phyloP scores from a whole-genome alignment of 495 filamentous ascomycete genomes.

The Xylaria venustula region DNA sequence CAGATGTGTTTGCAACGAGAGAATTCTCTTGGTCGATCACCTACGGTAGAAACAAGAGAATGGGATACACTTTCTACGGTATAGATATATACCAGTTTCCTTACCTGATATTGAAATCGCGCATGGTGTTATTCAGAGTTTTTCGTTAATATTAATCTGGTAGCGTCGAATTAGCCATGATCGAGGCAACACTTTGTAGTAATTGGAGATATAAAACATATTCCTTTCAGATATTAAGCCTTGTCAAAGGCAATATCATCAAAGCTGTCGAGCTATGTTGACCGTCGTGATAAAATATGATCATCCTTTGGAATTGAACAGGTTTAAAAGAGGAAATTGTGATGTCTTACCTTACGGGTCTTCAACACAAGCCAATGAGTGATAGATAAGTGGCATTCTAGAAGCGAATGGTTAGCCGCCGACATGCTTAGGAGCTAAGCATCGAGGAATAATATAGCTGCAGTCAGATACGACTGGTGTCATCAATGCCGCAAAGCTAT shows the following conservation, averaged over 20 bases:
- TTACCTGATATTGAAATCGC: too few relatives aligned
- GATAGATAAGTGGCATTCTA: not conserved
- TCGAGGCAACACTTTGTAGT: not conserved
- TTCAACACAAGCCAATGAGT: not conserved
- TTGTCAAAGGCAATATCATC: constrained; percentile 93
- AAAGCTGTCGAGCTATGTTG: constrained; percentile 84
- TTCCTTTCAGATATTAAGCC: constrained; percentile 65
- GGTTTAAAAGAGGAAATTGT: not conserved
- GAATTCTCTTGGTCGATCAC: too few relatives aligned
- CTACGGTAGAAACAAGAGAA: too few relatives aligned
- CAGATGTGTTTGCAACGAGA: too few relatives aligned
- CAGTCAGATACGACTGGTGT: constrained; percentile 49
- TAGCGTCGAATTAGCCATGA: constrained; percentile 1
- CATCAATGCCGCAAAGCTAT: constrained; percentile 67
- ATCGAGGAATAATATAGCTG: constrained; percentile 21
- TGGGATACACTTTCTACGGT: too few relatives aligned
- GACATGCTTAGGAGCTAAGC: not conserved
- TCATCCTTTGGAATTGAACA: constrained; percentile 54
- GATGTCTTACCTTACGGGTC: constrained; percentile 16
- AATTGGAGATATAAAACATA: not conserved
- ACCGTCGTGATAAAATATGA: constrained; percentile 94
- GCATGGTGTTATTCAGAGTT: too few relatives aligned
- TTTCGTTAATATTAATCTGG: too few relatives aligned
- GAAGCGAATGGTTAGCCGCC: constrained; percentile 23
- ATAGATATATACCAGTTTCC: too few relatives aligned